A percentile compares a stretch with the other conserved stretches of the same genome.
phyloP scores from a whole-genome alignment of 208 protist species.

The Acanthamoeba royreba region DNA sequence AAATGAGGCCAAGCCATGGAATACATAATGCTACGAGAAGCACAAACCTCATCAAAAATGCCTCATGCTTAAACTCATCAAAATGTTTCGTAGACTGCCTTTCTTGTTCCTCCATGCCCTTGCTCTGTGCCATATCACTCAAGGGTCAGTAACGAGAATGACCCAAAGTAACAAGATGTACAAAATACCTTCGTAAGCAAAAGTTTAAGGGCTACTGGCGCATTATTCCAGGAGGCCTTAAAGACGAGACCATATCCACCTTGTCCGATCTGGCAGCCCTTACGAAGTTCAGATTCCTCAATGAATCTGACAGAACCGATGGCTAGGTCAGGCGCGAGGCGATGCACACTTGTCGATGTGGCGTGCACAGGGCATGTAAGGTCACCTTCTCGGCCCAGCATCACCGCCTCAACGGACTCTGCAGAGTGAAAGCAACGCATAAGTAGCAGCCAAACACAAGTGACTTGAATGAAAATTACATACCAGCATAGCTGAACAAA shows the following conservation, averaged over 20 bases:
- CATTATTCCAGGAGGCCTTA: background rate
- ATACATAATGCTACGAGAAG: background rate
- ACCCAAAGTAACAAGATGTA: background rate
- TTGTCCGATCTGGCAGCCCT: background rate
- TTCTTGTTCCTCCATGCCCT: background rate
- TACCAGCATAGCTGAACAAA: background rate
- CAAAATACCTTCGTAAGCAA: background rate
- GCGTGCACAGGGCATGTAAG: background rate
- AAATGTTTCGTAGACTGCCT: slow-evolving; percentile 30
- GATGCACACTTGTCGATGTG: background rate
- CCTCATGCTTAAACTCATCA: slow-evolving; percentile 61
- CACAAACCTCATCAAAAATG: slow-evolving; percentile 55
- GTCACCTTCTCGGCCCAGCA: background rate
- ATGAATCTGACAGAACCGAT: background rate
- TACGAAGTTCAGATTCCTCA: background rate
- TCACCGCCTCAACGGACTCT: background rate
- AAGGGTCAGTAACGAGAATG: background rate
- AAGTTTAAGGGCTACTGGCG: background rate
- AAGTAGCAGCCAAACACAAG: background rate
- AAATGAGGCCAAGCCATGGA: background rate
- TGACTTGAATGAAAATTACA: background rate
- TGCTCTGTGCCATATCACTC: background rate
- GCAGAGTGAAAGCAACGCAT: background rate
- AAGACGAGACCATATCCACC: background rate
- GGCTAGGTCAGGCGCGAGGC: background rate